A percentile compares a stretch with the other conserved stretches of the same genome.
Evolutionary conservation across 495 filamentous ascomycete genomes (phyloP).

Genomic region (Penicillium paxilli): DNA sequence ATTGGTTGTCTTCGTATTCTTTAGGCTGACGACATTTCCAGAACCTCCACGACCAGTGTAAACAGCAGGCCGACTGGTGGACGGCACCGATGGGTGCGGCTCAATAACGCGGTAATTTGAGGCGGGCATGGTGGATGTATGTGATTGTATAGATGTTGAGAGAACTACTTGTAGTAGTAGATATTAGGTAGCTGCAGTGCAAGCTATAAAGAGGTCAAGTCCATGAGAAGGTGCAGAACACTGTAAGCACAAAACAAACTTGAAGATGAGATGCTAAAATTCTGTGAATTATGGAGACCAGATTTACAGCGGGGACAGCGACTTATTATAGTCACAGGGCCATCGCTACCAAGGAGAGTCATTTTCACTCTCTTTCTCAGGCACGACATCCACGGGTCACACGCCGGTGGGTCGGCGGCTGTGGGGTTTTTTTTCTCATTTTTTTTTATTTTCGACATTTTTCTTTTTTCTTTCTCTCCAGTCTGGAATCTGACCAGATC

Average conservation of each 20-base stretch:
- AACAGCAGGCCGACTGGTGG: conserved; percentile 57
- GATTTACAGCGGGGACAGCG: conserved; percentile 7
- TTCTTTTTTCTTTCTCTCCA: conserved; percentile 13
- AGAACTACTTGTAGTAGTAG: background rate
- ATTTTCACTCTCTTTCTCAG: conserved; percentile 15
- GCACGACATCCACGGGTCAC: conserved; percentile 32
- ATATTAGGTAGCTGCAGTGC: conserved; percentile 10
- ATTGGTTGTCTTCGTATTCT: conserved; percentile 60
- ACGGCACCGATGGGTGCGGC: conserved; percentile 72
- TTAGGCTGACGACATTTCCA: conserved; percentile 75
- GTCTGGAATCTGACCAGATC: background rate
- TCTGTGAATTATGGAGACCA: conserved; percentile 1
- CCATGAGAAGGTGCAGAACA: conserved; percentile 15
- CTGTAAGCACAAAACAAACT: background rate
- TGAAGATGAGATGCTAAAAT: conserved; percentile 1
- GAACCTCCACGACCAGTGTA: conserved; percentile 85
- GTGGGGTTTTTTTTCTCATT: conserved; percentile 15
- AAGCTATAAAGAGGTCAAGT: conserved; percentile 19
- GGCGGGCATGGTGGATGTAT: conserved; percentile 26
- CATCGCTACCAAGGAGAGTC: conserved; percentile 10
- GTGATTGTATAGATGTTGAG: background rate
- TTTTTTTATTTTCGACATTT: conserved; percentile 25
- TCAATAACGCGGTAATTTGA: conserved; percentile 70
- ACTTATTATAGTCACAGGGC: conserved; percentile 16
- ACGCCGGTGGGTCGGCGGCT: conserved; percentile 16